These are phyloP conservation scores for Pleodorina starrii DNA, from an alignment of 139 green algal genomes.

Conservation along the genomic window DNA sequence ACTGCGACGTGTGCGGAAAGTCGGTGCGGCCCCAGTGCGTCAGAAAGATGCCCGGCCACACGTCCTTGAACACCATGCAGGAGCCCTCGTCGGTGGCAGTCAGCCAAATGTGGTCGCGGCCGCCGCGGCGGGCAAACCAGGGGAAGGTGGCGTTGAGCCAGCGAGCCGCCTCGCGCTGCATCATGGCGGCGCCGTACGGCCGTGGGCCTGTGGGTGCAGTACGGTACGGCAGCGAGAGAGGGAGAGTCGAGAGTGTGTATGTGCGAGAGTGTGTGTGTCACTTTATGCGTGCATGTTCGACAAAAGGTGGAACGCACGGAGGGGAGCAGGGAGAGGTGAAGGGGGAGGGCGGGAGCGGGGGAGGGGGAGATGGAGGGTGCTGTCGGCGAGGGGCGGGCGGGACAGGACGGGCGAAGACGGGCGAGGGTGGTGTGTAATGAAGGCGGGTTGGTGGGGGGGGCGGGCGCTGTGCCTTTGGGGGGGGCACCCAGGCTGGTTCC, in stretches of 20 bases:
- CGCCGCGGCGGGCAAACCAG: conserved; percentile 35
- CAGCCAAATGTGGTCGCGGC: conserved; percentile 74
- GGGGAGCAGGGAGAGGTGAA: no score
- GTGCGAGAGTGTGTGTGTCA: not conserved
- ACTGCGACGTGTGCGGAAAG: conserved; percentile 54
- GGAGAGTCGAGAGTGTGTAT: not conserved
- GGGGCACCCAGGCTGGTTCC: no score
- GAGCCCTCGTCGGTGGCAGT: conserved; percentile 67
- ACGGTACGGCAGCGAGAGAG: not conserved
- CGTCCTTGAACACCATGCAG: conserved; percentile 45
- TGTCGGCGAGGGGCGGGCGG: no score
- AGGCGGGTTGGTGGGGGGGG: no score
- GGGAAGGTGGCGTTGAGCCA: conserved; percentile 53
- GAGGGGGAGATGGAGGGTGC: no score
- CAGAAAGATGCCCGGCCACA: conserved; percentile 65
- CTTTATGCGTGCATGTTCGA: not conserved
- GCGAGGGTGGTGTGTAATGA: no score
- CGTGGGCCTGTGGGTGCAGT: conserved; percentile 28
- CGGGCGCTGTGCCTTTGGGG: no score
- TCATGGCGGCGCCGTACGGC: conserved; percentile 53
- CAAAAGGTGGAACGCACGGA: not conserved
- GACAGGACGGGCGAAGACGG: no score
- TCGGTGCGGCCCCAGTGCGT: conserved; percentile 70
- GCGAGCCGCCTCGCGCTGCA: conserved; percentile 28
- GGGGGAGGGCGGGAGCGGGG: no score